Percentiles rank a stretch among this genome's conserved stretches.
Evolutionary conservation across 1,284 basidiomycete species (phyloP).

Genomic region (Porodaedalea pini): DNA sequence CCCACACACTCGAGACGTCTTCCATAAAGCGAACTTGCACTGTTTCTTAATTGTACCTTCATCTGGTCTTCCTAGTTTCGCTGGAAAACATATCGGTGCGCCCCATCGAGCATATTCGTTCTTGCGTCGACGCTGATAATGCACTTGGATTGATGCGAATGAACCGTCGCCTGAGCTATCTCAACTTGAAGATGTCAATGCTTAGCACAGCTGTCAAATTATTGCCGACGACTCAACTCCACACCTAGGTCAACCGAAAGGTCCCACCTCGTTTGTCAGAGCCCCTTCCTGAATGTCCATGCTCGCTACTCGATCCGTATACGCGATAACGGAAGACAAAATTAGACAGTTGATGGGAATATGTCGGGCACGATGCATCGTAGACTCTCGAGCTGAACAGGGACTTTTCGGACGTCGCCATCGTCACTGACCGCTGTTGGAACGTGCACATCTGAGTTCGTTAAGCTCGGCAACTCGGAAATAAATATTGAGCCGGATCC

Average conservation of each 20-base stretch:
- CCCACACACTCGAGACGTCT: too few relatives aligned
- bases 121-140: too few relatives aligned
- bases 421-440: constrained; percentile 27
- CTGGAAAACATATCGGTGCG: too few relatives aligned
- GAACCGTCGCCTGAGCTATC: constrained; percentile 62
- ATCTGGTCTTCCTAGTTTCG: too few relatives aligned
- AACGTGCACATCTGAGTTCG: not conserved
- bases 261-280: constrained; percentile 42
- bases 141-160: too few relatives aligned
- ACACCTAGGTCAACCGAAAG: constrained; percentile 77
- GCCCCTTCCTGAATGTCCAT: not conserved
- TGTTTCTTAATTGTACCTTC: too few relatives aligned
- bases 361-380: constrained; percentile 62
- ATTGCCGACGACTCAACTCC: constrained; percentile 59
- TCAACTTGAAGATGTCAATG: not conserved
- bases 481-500: too few relatives aligned
- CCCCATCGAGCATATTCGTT: too few relatives aligned
- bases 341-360: constrained; percentile 61
- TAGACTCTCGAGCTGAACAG: constrained; percentile 65
- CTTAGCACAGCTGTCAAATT: not conserved
- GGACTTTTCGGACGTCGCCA: constrained; percentile 67
- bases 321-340: constrained; percentile 56
- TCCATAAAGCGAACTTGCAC: too few relatives aligned
- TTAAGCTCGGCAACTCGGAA: not conserved
- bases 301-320: not conserved